A percentile compares a stretch with the other conserved stretches of the same genome.
Conservation (phyloP, 257 asterid species). For the Henckelia pumila region DNA sequence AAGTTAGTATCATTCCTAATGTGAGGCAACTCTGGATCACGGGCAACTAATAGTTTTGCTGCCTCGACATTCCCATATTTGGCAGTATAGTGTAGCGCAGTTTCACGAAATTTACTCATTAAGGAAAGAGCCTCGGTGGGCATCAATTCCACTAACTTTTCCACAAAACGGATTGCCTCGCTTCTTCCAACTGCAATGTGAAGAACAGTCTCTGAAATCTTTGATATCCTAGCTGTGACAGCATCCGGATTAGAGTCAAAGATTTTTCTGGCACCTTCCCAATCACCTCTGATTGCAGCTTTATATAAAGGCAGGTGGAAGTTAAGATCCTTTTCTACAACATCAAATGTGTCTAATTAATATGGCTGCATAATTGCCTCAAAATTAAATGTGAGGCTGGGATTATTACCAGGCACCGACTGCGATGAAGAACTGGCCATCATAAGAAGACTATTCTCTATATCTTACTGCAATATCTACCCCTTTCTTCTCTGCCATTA, state of each 20-base stretch:
- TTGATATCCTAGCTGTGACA: conserved; percentile 24
- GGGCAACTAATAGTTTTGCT: conserved; percentile 29
- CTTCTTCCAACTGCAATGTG: conserved; percentile 35
- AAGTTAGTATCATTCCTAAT: conserved; percentile 24
- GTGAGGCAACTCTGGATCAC: conserved; percentile 30
- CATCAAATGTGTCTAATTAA: conserved; percentile 1
- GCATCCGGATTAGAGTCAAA: conserved; percentile 32
- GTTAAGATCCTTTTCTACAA: conserved; percentile 27
- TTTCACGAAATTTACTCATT: conserved; percentile 29
- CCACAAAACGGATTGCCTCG: conserved; percentile 27
- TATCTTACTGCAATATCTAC: neutral
- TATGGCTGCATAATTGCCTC: neutral
- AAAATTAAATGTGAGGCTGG: neutral
- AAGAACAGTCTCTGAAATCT: conserved; percentile 31
- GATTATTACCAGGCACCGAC: neutral
- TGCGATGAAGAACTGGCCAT: conserved; percentile 30
- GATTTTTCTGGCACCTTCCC: conserved; percentile 33
- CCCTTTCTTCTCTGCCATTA: neutral
- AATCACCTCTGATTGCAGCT: conserved; percentile 36
- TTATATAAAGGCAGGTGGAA: conserved; percentile 34
- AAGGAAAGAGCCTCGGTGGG: conserved; percentile 23
- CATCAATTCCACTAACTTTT: conserved; percentile 30
- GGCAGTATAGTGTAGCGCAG: conserved; percentile 41
- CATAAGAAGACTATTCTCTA: neutral
- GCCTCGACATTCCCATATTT: conserved; percentile 36